Base-by-base conservation (phyloP, 805 yeast genomes). In the Teunomyces lycoperdinae region DNA sequence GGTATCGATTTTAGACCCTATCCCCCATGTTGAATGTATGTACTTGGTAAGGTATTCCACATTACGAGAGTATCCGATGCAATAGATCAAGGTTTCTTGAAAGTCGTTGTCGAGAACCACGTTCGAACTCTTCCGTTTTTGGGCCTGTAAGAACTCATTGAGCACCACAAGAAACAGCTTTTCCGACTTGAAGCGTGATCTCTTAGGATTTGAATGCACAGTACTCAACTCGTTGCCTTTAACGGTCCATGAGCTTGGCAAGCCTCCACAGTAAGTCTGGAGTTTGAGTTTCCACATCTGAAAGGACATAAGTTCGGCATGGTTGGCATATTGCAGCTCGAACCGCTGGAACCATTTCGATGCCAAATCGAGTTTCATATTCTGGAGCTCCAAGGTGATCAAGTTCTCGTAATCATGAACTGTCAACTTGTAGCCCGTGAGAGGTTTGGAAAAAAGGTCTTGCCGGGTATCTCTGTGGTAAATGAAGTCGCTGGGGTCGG, bases 291-390 rank as follows among this genome's bases (percentile, higher is more conserved):
- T 55, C 77, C 77, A 73, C 58, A 73, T 53, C 16, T 50, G 49
- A 10, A 53, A 56, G 4, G 74, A 63, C 70, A 68, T 65, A 35
- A 48, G 45, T 16, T 53, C 49, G 26, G 42, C 32, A 26, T 48
- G 50, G 9, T 46, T 46, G 17, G 36, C n/a, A 46, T 40, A 64
- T 47, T 63, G 60, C 14, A 45, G 30, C 44, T 69, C 68, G 49
- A 71, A 63, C 42, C 62, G 55, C 43, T 57, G 62, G 48, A 70
- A 68, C 76, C 77, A 73, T 44, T 59, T 60, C 3, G 68, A 58
- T 3, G 73, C 76, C 53, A 72, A 61, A 55, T 73, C 77, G 33
- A 66, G 50, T 48, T 71, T 72, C n/a, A 49, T 51, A 55, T 68
- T 71, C 45, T 56, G 50, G 44, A 64, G 54, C 51, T 73, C 77